A percentile compares a stretch with the other conserved stretches of the same genome.
Conservation (phyloP, 2,329 filamentous ascomycete genomes). For the Colletotrichum tropicicola region DNA sequence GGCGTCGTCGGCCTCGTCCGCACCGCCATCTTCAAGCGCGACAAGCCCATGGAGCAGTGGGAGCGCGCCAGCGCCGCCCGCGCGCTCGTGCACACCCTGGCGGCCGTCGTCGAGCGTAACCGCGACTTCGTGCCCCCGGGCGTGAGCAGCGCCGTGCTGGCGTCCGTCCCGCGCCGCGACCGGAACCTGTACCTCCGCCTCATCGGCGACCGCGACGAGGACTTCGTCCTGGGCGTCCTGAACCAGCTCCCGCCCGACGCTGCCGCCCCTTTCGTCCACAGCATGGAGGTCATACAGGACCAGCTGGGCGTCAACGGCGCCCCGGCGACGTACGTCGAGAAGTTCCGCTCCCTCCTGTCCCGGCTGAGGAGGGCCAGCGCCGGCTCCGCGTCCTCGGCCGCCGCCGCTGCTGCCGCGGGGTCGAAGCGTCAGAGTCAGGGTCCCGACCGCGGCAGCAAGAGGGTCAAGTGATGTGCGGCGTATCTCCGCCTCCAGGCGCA, state of each 20-base stretch:
- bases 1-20: constrained; percentile 53
- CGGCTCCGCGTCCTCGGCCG: not conserved
- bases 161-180: constrained; percentile 34
- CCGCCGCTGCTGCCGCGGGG: constrained; percentile 32
- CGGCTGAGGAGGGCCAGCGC: constrained; percentile 39
- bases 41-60: constrained; percentile 43
- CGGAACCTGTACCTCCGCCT: constrained; percentile 59
- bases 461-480: constrained; percentile 41
- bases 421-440: constrained; percentile 42
- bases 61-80: constrained; percentile 57
- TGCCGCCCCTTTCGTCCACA: constrained; percentile 52
- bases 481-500: no score
- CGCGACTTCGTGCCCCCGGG: constrained; percentile 43
- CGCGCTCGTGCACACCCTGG: constrained; percentile 58
- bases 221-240: constrained; percentile 57
- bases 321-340: constrained; percentile 45
- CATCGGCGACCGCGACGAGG: constrained; percentile 51
- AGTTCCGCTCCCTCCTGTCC: constrained; percentile 42
- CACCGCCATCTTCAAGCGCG: constrained; percentile 48
- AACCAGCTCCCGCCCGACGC: constrained; percentile 50
- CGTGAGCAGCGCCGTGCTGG: constrained; percentile 13
- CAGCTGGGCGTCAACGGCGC: constrained; percentile 44
- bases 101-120: constrained; percentile 51
- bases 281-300: constrained; percentile 44
- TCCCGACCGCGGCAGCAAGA: constrained; percentile 40